Evolutionary conservation across 148 eudicot genomes (phyloP), one percentile per base, ranked within the genome.

Genomic region (Mesembryanthemum crystallinum): DNA sequence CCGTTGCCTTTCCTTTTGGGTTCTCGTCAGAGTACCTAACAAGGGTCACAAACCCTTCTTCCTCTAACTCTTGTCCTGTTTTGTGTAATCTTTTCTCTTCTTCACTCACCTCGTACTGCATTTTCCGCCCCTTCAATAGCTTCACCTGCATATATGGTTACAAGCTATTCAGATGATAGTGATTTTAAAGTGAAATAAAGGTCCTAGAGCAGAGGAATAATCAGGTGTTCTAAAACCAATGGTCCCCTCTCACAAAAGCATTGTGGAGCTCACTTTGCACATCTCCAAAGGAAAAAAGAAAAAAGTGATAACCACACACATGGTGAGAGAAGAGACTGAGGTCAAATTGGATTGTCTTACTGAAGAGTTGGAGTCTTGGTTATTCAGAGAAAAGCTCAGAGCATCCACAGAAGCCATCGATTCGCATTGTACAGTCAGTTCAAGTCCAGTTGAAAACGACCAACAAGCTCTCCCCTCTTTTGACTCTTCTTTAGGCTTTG

Each of bases 1-100:
- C 97, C 0, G 98, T 92, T 63, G 98, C 98, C 80, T 86, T 92
- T 64, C 98, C 98, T 35, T 43, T 79, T 7, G 92, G 96, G 83
- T 84, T 81, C 25, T 92, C 98, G 13, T 92, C 96, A 10, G 96
- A 82, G 87, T 72, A 85, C 69, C 97, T 84, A 49, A 95, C 78
- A 5, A 95, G 77, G 0, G 97, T 95, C 76, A 95, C 85, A 70
- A 86, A 95, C 21, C 80, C 92, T 43, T 88, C 88, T 72, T 91
- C 98, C 9, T 51, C 65, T 55, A 68, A 78, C 7, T 64, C 75
- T 29, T 67, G 72, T 20, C 67, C 73, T 35, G 64, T 66, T 3
- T 80, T 25, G 60, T 21, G 65, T 17, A 52, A 64, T 23, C 42
- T 75, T 24, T 45, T 71, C 60, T 67, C 72, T 49, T 78, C 82